Base-by-base conservation (phyloP, 164 flowering plant species). In the Protea cynaroides region DNA sequence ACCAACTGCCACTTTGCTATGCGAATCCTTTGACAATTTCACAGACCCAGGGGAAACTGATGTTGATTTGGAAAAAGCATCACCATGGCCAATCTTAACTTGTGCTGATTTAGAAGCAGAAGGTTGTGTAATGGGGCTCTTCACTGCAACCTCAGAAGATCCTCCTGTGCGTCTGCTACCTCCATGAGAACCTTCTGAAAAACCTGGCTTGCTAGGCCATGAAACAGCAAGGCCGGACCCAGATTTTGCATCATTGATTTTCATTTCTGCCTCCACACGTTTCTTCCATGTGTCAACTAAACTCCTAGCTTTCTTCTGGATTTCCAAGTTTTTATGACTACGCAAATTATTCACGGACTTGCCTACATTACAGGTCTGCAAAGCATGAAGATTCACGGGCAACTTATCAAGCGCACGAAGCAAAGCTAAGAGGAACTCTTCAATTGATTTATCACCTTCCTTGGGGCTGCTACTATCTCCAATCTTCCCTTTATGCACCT, bases 281-380 rank as follows among this genome's bases (percentile, higher is more conserved):
- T 86, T 94, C 86, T 94, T 94, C 99, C 99, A 94, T n/a, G 89
- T 94, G 69, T 88, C 97, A 68, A 94, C 96, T 64, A 94, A 79
- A 71, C 86, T 78, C 63, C 84, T 73, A 22, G 89, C 85, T 62
- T 85, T 85, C 72, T 73, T 83, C 78, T 85, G 89, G 60, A 85
- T 83, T 61, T 84, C 89, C 29, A 74, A 62, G 63, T 84, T 82
- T 52, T 79, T 84, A 72, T 84, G 84, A 62, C 68, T 66, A 18
- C 89, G 79, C 65, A 84, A 76, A 68, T 83, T 79, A 76, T 93
- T 93, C 52, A 93, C 98, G 72, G 96, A 90, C 72, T 82, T 89
- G 22, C 98, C 98, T 71, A 93, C 78, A 59, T 87, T 81, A 80
- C 92, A 87, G 74, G 65, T 82, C 67, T 86, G 91, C 6, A 93